A percentile compares a stretch with the other conserved stretches of the same genome.
These are phyloP conservation scores for Chlamydomonas applanata DNA, from an alignment of 139 green algal genomes.

Conservation along the genomic window DNA sequence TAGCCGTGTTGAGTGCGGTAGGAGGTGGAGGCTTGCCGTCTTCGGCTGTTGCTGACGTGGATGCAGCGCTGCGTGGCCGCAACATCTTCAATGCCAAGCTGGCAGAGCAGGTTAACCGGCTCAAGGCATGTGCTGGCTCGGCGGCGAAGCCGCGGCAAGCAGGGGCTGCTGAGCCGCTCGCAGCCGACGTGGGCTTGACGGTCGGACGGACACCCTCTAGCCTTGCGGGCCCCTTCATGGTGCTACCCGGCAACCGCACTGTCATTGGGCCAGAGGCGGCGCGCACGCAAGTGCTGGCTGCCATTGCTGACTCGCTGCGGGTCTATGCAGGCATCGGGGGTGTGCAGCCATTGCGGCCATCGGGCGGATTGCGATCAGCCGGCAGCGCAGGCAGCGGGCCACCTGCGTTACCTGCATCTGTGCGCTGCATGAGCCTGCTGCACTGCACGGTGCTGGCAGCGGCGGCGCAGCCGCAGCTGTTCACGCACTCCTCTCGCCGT, in stretches of 20 bases:
- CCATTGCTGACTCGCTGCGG: background rate
- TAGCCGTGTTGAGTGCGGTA: background rate
- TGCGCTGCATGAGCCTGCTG: background rate
- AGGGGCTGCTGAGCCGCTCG: background rate
- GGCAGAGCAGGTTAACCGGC: slow-evolving; percentile 14
- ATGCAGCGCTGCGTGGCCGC: slow-evolving; percentile 1
- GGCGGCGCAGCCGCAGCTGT: background rate
- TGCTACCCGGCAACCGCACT: background rate
- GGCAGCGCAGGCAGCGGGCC: too few species aligned
- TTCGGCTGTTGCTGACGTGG: background rate
- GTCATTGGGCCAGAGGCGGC: background rate
- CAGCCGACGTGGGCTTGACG: background rate
- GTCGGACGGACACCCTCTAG: background rate
- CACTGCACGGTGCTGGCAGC: background rate
- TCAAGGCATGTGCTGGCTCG: background rate
- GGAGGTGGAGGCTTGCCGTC: background rate
- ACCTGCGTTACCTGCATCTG: background rate
- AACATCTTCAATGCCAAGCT: slow-evolving; percentile 28
- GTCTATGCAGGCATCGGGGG: too few species aligned
- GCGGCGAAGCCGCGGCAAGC: background rate
- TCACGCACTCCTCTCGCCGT: background rate
- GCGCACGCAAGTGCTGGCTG: background rate
- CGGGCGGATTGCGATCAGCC: too few species aligned
- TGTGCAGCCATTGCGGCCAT: too few species aligned
- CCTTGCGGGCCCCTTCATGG: background rate